These are phyloP conservation scores for Flaveria bidentis DNA, from an alignment of 129 eudicot species.

Conservation along the genomic window DNA sequence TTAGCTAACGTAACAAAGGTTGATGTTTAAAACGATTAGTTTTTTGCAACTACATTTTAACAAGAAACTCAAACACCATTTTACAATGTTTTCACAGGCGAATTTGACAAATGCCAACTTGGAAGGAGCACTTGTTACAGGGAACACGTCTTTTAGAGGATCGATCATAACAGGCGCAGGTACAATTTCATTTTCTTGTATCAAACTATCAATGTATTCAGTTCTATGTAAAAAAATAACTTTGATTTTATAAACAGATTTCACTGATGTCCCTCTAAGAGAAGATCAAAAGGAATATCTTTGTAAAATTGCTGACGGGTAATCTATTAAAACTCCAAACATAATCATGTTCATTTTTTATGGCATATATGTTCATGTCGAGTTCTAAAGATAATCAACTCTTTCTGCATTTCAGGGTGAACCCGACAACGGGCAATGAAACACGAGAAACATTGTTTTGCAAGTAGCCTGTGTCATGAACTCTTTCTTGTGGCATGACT, in stretches of 20 bases:
- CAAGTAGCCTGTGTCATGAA: conserved; percentile 31
- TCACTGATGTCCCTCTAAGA: conserved; percentile 91
- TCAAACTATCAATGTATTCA: background rate
- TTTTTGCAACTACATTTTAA: background rate
- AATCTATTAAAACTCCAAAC: conserved; percentile 9
- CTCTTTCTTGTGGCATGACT: background rate
- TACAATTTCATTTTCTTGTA: conserved; percentile 10
- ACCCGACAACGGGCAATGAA: conserved; percentile 74
- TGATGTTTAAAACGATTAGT: background rate
- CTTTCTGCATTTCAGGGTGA: conserved; percentile 48
- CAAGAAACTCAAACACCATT: background rate
- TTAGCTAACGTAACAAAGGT: conserved; percentile 93
- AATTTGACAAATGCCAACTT: conserved; percentile 90
- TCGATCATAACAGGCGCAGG: conserved; percentile 89
- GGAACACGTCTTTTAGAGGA: conserved; percentile 94
- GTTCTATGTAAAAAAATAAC: background rate
- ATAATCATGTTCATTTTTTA: background rate
- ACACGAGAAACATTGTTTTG: conserved; percentile 84
- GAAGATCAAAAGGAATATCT: conserved; percentile 89
- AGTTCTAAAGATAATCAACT: conserved; percentile 22
- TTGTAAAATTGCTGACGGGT: conserved; percentile 91
- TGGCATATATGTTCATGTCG: background rate
- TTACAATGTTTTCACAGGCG: conserved; percentile 41
- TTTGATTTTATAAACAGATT: conserved; percentile 46
- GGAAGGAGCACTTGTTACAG: conserved; percentile 94